Conservation (phyloP, 257 asterid genomes). For the Penstemon davidsonii region DNA sequence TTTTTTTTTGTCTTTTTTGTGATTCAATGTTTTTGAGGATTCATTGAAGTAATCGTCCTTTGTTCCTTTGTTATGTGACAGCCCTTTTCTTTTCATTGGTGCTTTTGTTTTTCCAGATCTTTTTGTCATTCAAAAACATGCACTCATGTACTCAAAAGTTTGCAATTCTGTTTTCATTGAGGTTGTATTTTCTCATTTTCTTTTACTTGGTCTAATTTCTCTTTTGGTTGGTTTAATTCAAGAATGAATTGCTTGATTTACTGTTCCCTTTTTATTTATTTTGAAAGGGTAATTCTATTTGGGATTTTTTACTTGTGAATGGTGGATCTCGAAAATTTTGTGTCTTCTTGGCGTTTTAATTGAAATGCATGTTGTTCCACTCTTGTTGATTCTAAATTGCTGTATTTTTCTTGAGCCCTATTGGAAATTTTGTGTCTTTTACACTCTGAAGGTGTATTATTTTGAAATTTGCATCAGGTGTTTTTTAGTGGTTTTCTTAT, state of each 20-base stretch:
- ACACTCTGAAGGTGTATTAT: not conserved
- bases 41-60: slow-evolving; percentile 29
- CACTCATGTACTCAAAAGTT: slow-evolving; percentile 6
- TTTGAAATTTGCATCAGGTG: not conserved
- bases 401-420: slow-evolving; percentile 5
- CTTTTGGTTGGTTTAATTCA: not conserved
- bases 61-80: slow-evolving; percentile 23
- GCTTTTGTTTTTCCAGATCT: slow-evolving; percentile 7
- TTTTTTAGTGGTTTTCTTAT: slow-evolving; percentile 15
- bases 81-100: not conserved
- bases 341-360: slow-evolving; percentile 20
- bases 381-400: slow-evolving; percentile 7
- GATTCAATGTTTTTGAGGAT: slow-evolving; percentile 16
- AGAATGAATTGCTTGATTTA: not conserved
- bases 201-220: not conserved
- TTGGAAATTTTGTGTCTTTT: not conserved
- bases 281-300: slow-evolving; percentile 8
- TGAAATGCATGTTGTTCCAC: slow-evolving; percentile 16
- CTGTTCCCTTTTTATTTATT: not conserved
- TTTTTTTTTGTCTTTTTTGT: slow-evolving; percentile 14
- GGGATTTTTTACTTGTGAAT: slow-evolving; percentile 25
- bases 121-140: slow-evolving; percentile 18
- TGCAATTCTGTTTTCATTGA: slow-evolving; percentile 1
- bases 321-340: slow-evolving; percentile 36
- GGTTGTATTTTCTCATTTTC: slow-evolving; percentile 17